Conservation (phyloP, 2,329 filamentous ascomycete species). For the Scytalidium lignicola region DNA sequence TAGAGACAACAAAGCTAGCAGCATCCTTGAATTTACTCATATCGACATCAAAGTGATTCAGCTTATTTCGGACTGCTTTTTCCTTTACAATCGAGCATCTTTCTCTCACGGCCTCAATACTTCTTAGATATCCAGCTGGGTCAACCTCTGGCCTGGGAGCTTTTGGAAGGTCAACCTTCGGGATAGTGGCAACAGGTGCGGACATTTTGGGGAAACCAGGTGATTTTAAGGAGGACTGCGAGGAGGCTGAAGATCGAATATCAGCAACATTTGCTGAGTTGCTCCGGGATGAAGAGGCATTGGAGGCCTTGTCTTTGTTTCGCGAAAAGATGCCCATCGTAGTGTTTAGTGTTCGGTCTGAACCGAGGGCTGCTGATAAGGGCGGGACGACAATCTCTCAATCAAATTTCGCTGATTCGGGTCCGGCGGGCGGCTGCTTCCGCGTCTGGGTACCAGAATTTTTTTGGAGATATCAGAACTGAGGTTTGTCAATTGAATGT, state of each 20-base stretch:
- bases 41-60: constrained; percentile 68
- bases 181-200: constrained; percentile 41
- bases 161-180: constrained; percentile 75
- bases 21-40: constrained; percentile 63
- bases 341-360: constrained; percentile 1
- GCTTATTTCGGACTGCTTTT: constrained; percentile 61
- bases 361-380: neutral
- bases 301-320: constrained; percentile 21
- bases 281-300: constrained; percentile 15
- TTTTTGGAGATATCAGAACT: no score
- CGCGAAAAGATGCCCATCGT: constrained; percentile 27
- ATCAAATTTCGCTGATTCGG: neutral
- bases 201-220: constrained; percentile 25
- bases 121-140: constrained; percentile 85
- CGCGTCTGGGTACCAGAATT: neutral
- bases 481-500: no score
- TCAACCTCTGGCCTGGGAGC: constrained; percentile 84
- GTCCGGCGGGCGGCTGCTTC: neutral
- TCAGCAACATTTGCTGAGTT: constrained; percentile 20
- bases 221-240: constrained; percentile 23
- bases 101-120: constrained; percentile 82
- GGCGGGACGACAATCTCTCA: neutral
- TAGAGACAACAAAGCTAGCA: constrained; percentile 64
- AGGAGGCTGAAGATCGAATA: constrained; percentile 18
- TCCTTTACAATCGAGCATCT: constrained; percentile 55